Conservation (phyloP, 2,329 filamentous ascomycete genomes). For the Hymenoscyphus albidus region DNA sequence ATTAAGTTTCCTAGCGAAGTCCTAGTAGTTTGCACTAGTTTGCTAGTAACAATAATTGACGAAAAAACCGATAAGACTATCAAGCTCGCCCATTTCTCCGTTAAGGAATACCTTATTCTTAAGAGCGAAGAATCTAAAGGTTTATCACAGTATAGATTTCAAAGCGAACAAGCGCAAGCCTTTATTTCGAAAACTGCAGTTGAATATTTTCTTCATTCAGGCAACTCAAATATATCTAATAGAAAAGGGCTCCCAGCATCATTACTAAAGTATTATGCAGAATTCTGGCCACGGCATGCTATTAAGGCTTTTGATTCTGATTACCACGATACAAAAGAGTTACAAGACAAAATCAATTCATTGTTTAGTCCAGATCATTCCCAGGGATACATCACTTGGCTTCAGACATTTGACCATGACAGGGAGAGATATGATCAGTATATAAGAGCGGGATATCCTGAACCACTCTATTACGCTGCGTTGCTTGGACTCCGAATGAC, state of each 20-base stretch:
- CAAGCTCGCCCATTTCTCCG: constrained; percentile 32
- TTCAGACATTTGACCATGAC: not conserved
- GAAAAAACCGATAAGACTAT: constrained; percentile 40
- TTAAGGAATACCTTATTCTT: constrained; percentile 31
- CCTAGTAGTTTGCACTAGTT: constrained; percentile 1
- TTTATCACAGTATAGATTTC: not conserved
- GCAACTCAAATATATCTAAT: not conserved
- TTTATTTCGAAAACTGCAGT: not conserved
- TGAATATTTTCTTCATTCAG: not conserved
- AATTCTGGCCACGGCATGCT: constrained; percentile 2
- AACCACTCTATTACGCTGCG: constrained; percentile 1
- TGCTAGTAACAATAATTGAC: constrained; percentile 14
- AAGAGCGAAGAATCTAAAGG: not conserved
- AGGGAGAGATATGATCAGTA: not conserved
- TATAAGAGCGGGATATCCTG: not conserved
- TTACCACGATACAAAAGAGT: not conserved
- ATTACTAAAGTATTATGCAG: not conserved
- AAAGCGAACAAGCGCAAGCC: not conserved
- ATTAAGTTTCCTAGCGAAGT: constrained; percentile 3
- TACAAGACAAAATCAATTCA: not conserved
- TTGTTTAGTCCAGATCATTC: not conserved
- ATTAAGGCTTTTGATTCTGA: not conserved
- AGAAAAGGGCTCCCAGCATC: not conserved
- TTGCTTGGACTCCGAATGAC: not conserved
- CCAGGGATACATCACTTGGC: not conserved